Percentiles rank a stretch among this genome's conserved stretches.
These are phyloP conservation scores for Pythium graminicola DNA, from an alignment of 352 stramenopile species.

Conservation along the genomic window DNA sequence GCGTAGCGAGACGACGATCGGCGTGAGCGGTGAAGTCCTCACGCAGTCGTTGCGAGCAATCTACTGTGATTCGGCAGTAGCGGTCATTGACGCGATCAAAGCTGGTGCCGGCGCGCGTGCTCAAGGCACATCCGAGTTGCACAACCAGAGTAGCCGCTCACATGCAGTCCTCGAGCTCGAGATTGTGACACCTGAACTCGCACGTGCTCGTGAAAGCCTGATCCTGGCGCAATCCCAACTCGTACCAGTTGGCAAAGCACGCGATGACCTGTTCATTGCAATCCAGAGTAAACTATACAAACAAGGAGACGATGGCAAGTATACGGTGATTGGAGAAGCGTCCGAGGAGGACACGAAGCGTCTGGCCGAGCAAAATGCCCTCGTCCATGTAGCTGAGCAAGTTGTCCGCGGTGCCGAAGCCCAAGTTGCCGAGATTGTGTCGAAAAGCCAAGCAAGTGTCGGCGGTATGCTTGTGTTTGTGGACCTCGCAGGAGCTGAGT, in stretches of 20 bases:
- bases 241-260: slow-evolving; percentile 38
- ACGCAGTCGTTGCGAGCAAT: slow-evolving; percentile 34
- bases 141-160: slow-evolving; percentile 42
- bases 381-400: slow-evolving; percentile 21
- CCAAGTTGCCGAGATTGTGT: slow-evolving; percentile 15
- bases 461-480: slow-evolving; percentile 43
- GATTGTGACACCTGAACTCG: slow-evolving; percentile 35
- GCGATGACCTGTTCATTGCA: slow-evolving; percentile 41
- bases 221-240: slow-evolving; percentile 30
- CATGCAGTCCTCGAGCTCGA: slow-evolving; percentile 51
- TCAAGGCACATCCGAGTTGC: slow-evolving; percentile 45
- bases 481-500: slow-evolving; percentile 48
- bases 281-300: slow-evolving; percentile 39
- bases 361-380: slow-evolving; percentile 18
- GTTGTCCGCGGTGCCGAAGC: slow-evolving; percentile 19
- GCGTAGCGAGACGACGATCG: slow-evolving; percentile 41
- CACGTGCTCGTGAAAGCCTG: slow-evolving; percentile 26
- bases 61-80: slow-evolving; percentile 24
- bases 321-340: slow-evolving; percentile 6
- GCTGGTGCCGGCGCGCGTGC: slow-evolving; percentile 20
- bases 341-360: slow-evolving; percentile 22
- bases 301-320: slow-evolving; percentile 27
- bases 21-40: slow-evolving; percentile 32
- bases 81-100: slow-evolving; percentile 24
- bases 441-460: slow-evolving; percentile 4